Conservation (phyloP, 192 early-diverging fungal species). For the Tieghemiomyces parasiticus region DNA sequence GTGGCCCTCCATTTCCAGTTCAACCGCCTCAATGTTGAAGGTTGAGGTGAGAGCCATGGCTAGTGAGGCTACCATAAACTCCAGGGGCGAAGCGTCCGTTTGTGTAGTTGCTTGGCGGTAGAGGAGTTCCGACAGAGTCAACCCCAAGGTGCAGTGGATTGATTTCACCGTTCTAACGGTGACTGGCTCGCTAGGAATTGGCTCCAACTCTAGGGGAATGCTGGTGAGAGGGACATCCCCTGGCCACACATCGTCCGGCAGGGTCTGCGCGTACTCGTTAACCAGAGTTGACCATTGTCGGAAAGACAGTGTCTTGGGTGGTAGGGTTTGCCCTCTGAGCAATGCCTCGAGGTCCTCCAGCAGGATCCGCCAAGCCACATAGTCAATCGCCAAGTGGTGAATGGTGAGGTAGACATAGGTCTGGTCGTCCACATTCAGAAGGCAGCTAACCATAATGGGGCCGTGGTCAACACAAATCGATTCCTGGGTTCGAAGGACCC, state of each 20-base stretch:
- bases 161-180: not conserved
- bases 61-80: not conserved
- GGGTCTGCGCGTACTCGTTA: not conserved
- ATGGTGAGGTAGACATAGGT: not conserved
- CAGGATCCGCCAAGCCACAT: too few relatives aligned
- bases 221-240: not conserved
- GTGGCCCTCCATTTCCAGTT: not conserved
- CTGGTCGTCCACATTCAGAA: not conserved
- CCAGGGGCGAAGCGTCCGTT: not conserved
- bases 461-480: not conserved
- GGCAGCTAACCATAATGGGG: not conserved
- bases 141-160: not conserved
- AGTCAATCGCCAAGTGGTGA: too few relatives aligned
- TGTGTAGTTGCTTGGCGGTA: not conserved
- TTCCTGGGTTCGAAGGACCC: not conserved
- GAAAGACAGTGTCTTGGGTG: conserved; percentile 1
- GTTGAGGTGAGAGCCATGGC: not conserved
- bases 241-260: not conserved
- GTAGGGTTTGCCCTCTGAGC: not conserved
- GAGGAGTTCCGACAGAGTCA: not conserved
- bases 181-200: not conserved
- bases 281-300: not conserved
- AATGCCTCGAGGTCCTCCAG: not conserved
- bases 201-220: not conserved
- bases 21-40: not conserved